Conservation (phyloP, 139 green algal species). For the Asterochloris erici region DNA sequence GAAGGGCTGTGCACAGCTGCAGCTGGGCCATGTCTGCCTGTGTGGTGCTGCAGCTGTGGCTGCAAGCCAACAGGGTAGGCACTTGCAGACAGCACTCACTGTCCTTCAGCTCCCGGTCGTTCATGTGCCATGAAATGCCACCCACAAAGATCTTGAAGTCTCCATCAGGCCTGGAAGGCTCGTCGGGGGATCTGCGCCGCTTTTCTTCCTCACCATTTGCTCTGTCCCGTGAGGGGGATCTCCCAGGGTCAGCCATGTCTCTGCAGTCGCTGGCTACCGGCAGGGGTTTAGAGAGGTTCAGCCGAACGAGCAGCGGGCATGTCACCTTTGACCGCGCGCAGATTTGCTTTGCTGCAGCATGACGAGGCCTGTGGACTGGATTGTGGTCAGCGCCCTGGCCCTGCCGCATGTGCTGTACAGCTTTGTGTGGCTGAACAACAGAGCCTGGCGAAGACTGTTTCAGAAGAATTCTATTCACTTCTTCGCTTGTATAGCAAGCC, state of each 20-base stretch:
- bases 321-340: no score
- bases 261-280: background rate
- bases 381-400: conserved; percentile 32
- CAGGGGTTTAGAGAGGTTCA: background rate
- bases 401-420: conserved; percentile 68
- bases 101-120: conserved; percentile 49
- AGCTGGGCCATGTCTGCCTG: background rate
- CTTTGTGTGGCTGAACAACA: conserved; percentile 60
- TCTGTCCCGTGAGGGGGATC: background rate
- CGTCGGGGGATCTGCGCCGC: background rate
- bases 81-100: conserved; percentile 28
- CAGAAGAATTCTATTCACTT: conserved; percentile 33
- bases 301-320: background rate
- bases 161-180: background rate
- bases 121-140: conserved; percentile 57
- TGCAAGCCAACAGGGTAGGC: background rate
- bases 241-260: background rate
- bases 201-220: background rate
- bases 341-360: background rate
- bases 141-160: conserved; percentile 60
- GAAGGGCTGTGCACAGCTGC: background rate
- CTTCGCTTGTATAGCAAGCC: conserved; percentile 45
- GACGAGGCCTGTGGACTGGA: background rate
- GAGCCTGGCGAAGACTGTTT: conserved; percentile 46
- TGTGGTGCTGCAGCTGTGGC: background rate